Evolutionary conservation across 345 rosid genomes (phyloP).

Genomic region (Camelina laxa): DNA sequence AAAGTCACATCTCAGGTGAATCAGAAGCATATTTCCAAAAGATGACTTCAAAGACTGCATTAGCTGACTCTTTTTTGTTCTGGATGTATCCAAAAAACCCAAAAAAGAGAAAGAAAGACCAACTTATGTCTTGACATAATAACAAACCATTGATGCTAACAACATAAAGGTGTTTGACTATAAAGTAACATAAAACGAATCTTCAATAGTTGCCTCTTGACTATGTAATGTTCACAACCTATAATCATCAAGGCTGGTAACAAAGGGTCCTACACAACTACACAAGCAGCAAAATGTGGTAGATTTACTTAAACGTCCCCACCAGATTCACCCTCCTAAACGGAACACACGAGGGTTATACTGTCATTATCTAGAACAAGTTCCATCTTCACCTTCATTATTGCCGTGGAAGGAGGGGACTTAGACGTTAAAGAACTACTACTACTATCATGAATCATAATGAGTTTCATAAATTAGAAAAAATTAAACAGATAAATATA

Average conservation of each 20-base stretch:
- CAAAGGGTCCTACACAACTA: slow-evolving; percentile 44
- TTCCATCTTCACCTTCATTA: slow-evolving; percentile 49
- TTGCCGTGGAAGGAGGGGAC: slow-evolving; percentile 64
- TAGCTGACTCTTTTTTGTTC: slow-evolving; percentile 5
- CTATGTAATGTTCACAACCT: slow-evolving; percentile 42
- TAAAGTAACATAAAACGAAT: slow-evolving; percentile 30
- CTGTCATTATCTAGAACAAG: slow-evolving; percentile 44
- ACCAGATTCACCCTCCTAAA: slow-evolving; percentile 23
- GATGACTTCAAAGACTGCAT: slow-evolving; percentile 12
- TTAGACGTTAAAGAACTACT: slow-evolving; percentile 32
- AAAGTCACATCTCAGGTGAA: slow-evolving; percentile 31
- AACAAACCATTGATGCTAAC: slow-evolving; percentile 27
- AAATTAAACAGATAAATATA: slow-evolving; percentile 22
- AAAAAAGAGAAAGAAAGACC: slow-evolving; percentile 7
- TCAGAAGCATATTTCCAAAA: slow-evolving; percentile 9
- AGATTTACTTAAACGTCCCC: slow-evolving; percentile 46
- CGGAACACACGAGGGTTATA: slow-evolving; percentile 40
- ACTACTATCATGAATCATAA: slow-evolving; percentile 30
- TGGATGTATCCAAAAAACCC: slow-evolving; percentile 13
- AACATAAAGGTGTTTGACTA: slow-evolving; percentile 34
- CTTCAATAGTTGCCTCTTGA: slow-evolving; percentile 32
- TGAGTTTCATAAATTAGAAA: slow-evolving; percentile 4
- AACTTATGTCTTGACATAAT: slow-evolving; percentile 21
- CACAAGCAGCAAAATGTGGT: slow-evolving; percentile 27
- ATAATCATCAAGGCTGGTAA: slow-evolving; percentile 41